These are phyloP conservation scores for Didymella glomerata DNA, from an alignment of 2,329 filamentous ascomycete genomes.

Conservation along the genomic window DNA sequence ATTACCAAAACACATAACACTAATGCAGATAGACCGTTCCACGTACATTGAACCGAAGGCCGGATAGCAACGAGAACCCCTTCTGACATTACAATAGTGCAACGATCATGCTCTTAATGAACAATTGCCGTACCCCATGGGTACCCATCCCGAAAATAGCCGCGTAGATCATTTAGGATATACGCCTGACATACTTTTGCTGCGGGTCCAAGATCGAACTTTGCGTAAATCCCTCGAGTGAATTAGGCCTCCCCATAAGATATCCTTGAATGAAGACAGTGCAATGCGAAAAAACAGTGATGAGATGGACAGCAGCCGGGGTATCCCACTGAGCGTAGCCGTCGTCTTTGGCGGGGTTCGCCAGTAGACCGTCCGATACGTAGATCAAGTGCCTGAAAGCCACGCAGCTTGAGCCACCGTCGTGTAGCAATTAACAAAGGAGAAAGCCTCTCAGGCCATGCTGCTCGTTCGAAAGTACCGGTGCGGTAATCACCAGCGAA, in stretches of 20 bases:
- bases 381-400: neutral
- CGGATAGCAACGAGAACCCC: constrained; percentile 5
- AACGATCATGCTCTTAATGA: constrained; percentile 4
- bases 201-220: constrained; percentile 18
- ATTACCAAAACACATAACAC: constrained; percentile 14
- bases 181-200: constrained; percentile 22
- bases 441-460: constrained; percentile 9
- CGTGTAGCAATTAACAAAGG: constrained; percentile 5
- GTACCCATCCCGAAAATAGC: constrained; percentile 9
- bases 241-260: constrained; percentile 17
- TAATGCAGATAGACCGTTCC: constrained; percentile 18
- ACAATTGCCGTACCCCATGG: constrained; percentile 3
- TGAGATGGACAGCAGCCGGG: neutral
- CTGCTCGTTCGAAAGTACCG: neutral
- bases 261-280: constrained; percentile 9
- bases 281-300: constrained; percentile 9
- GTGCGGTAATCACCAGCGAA: neutral
- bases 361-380: neutral
- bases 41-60: constrained; percentile 10
- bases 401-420: neutral
- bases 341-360: constrained; percentile 3
- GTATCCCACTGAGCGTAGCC: constrained; percentile 2
- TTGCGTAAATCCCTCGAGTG: constrained; percentile 12
- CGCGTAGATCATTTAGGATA: constrained; percentile 19
- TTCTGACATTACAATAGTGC: constrained; percentile 17